Base-by-base conservation (phyloP, 345 rosid genomes). In the Lumnitzera littorea region DNA sequence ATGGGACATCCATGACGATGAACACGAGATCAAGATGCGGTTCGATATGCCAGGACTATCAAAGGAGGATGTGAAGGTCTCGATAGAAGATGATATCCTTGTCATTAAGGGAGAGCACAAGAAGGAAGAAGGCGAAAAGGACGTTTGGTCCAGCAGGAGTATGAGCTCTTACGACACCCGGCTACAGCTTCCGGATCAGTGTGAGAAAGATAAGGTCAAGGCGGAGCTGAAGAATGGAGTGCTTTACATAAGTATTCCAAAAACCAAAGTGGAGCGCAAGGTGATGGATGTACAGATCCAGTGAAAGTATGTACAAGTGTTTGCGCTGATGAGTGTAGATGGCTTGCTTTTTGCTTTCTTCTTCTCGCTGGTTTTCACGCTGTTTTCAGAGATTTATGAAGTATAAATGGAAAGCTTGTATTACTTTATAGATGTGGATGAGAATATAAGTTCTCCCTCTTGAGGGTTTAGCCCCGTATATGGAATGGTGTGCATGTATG, bases 31-130 rank as follows among this genome's bases (percentile, higher is more conserved):
- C 70, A 84, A 73, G 73, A 79, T 86, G 92, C 79, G 96, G 62
- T 86, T 86, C 14, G 96, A 88, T 81, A 70, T 91, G 95, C 96
- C 95, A 0, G 96, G 96, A 13, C 78, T 91, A 4, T 69, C 80
- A 2, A 88, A 78, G 82, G 95, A 86, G 46, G 91, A 91, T 0
- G 91, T 91, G 5, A 82, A 72, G 74, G 82, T 91, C 6, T 81
- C 81, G 0, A 70, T 88, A 0, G 95, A 86, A 59, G 90, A 88
- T 3, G 83, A 86, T 14, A 69, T 82, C 0, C 81, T 91, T 46
- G 74, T 81, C 0, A 81, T 91, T 24, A 83, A 55, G 55, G 98
- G 90, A 68, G 84, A 86, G 53, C 82, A 76, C 31, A 86, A 75
- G 69, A 74, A 77, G 64, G 85, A 87, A 64, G 88, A 72, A 13